Conservation (phyloP, 2,329 filamentous ascomycete genomes). For the Coniochaeta sp. region DNA sequence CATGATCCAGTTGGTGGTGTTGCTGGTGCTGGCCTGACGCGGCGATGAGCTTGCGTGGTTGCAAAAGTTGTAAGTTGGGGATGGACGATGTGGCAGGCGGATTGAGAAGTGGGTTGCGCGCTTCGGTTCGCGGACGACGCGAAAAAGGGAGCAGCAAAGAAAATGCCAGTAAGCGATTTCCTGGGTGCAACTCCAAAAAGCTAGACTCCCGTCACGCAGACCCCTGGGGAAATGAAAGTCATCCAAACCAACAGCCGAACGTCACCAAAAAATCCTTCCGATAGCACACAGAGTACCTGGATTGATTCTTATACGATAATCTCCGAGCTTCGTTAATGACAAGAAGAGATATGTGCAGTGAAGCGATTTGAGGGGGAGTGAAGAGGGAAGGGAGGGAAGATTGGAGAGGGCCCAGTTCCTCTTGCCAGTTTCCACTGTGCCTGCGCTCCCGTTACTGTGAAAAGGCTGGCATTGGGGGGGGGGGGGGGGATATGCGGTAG, state of each 20-base stretch:
- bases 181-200: constrained; percentile 13
- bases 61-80: background rate
- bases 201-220: background rate
- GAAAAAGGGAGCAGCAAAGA: background rate
- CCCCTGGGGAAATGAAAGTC: constrained; percentile 3
- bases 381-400: background rate
- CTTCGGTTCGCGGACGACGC: constrained; percentile 12
- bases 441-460: constrained; percentile 10
- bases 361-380: background rate
- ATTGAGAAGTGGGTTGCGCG: constrained; percentile 10
- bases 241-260: constrained; percentile 14
- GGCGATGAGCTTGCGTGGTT: background rate
- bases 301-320: background rate
- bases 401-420: background rate
- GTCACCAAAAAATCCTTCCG: constrained; percentile 7
- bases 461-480: constrained; percentile 18
- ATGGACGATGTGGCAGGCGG: background rate
- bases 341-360: background rate
- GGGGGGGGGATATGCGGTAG: constrained; percentile 14
- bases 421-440: background rate
- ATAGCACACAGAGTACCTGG: background rate
- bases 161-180: constrained; percentile 3
- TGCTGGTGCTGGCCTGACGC: background rate
- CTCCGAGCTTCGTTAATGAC: background rate
- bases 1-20: constrained; percentile 14